Percentiles rank a stretch among this genome's conserved stretches.
Conservation (phyloP, 2,329 filamentous ascomycete species). For the Penicillium italicum region DNA sequence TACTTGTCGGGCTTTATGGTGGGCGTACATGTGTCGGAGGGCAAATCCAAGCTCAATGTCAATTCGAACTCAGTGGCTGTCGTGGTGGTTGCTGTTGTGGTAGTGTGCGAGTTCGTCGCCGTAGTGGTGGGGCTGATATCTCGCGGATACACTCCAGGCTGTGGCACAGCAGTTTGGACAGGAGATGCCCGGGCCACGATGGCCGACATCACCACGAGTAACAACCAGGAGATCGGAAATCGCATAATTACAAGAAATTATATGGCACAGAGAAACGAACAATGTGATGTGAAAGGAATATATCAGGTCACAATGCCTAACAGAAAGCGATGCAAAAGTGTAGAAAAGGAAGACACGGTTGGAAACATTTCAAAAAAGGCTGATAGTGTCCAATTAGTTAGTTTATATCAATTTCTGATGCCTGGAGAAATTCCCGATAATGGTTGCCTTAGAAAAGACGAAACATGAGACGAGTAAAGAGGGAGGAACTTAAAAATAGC, state of each 20-base stretch:
- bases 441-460: neutral
- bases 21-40: constrained; percentile 16
- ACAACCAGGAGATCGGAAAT: neutral
- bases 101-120: neutral
- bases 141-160: neutral
- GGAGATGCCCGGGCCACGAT: neutral
- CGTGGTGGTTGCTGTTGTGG: neutral
- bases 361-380: neutral
- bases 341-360: neutral
- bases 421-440: neutral
- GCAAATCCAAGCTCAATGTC: neutral
- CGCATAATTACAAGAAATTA: neutral
- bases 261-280: neutral
- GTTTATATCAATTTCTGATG: constrained; percentile 1
- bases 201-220: neutral
- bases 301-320: neutral
- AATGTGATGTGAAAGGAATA: neutral
- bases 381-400: neutral
- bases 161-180: neutral
- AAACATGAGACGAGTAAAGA: neutral
- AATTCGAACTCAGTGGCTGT: neutral
- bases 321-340: neutral
- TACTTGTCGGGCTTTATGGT: constrained; percentile 23
- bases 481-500: constrained; percentile 2
- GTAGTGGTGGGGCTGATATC: neutral